Base-by-base conservation (phyloP, 352 stramenopile genomes). In the Phytophthora tentaculata region DNA sequence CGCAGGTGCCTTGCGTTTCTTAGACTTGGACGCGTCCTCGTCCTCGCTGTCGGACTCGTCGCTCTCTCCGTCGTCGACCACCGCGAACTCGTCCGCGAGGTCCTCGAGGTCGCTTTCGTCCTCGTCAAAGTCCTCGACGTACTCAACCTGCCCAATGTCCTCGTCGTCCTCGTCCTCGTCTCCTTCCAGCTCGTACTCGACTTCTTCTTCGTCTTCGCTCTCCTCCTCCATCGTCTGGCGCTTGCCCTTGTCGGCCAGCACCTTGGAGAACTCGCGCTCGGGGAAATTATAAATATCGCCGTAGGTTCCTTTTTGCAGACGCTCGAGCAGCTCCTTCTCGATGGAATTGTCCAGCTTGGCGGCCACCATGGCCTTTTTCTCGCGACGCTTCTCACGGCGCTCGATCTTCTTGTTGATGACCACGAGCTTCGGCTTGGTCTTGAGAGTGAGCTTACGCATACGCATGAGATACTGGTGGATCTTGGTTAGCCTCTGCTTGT, bases 211-310 rank as follows among this genome's bases (percentile, higher is more conserved):
- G 12, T 73, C 77, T 56, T 94, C 86, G 50, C 96, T 96, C 67
- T 97, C 89, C 72, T 98, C 92, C 52, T 98, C 91, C 60, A 97
- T 95, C 23, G 97, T 93, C 61, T 98, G 85, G 73, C 88, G 92
- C 62, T 92, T 84, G 61, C 85, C 83, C 54, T 88, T 83, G 71
- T 86, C 77, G 45, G 92, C 86, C 29, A 96, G 69, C 53, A 96
- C 86, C 43, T 95, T 94, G 60, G 90, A 84, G 73, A 97, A 97
- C 69, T 96, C 80, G 68, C 79, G 86, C 80, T 98, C 91, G 47
- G 97, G 96, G 82, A 99, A 99, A 81, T 99, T 99, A 87, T 99
- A 99, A 83, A 99, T 99, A 86, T 99, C 97, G 60, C 97, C 97
- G 83, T 99, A 99, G 6, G 96, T 99, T 70, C 97, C 97, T 73